These are phyloP conservation scores for Apiosordaria backusii DNA, from an alignment of 495 filamentous ascomycete species.

Conservation along the genomic window DNA sequence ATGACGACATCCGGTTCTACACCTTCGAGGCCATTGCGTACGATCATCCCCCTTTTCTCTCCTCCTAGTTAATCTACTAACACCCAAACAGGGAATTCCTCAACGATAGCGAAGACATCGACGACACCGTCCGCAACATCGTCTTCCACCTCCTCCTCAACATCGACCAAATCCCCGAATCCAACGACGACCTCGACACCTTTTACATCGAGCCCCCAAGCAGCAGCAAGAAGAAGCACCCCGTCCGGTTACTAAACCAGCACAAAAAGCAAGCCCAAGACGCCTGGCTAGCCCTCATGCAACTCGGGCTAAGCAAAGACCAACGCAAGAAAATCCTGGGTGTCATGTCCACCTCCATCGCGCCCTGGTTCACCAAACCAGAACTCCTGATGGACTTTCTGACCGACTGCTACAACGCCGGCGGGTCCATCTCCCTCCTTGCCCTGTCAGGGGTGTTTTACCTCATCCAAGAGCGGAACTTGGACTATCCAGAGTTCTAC, in stretches of 20 bases:
- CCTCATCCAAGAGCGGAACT: constrained; percentile 85
- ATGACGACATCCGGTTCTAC: constrained; percentile 81
- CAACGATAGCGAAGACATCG: constrained; percentile 33
- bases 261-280: constrained; percentile 76
- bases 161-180: constrained; percentile 59
- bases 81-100: constrained; percentile 35
- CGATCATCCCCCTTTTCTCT: constrained; percentile 29
- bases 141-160: constrained; percentile 61
- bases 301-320: constrained; percentile 58
- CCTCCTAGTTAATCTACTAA: constrained; percentile 14
- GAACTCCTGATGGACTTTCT: constrained; percentile 97
- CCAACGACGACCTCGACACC: constrained; percentile 59
- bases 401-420: constrained; percentile 82
- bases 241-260: constrained; percentile 51
- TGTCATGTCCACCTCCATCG: constrained; percentile 68
- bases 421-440: constrained; percentile 79
- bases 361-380: constrained; percentile 80
- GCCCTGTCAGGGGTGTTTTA: constrained; percentile 94
- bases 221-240: constrained; percentile 48
- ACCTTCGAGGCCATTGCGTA: constrained; percentile 70
- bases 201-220: constrained; percentile 57
- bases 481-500: constrained; percentile 96
- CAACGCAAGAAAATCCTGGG: constrained; percentile 76
- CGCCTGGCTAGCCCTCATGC: constrained; percentile 77
- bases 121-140: constrained; percentile 46